These are phyloP conservation scores for Graphilbum ipis-grandicollis DNA, from an alignment of 2,329 filamentous ascomycete genomes.

Conservation along the genomic window DNA sequence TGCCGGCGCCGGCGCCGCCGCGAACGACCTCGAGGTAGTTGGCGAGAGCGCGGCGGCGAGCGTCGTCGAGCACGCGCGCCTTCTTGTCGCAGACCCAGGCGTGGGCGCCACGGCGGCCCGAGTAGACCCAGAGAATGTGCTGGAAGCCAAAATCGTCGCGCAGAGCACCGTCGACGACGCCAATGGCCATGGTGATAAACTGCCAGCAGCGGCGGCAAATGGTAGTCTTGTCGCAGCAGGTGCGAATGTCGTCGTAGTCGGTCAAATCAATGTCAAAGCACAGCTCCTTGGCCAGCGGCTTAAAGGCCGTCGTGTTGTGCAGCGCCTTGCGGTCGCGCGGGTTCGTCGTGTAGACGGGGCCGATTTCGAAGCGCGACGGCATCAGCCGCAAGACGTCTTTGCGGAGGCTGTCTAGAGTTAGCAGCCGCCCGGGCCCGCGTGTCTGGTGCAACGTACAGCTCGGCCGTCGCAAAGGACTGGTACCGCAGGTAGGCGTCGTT, in stretches of 20 bases:
- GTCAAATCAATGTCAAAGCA: slow-evolving; percentile 99
- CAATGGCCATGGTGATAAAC: slow-evolving; percentile 96
- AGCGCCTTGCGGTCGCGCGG: slow-evolving; percentile 84
- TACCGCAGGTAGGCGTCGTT: slow-evolving; percentile 89
- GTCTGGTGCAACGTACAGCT: slow-evolving; percentile 31
- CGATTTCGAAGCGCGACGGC: slow-evolving; percentile 92
- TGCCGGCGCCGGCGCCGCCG: slow-evolving; percentile 70
- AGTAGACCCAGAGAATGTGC: slow-evolving; percentile 98
- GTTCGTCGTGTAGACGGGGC: slow-evolving; percentile 89
- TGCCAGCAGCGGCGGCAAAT: slow-evolving; percentile 93
- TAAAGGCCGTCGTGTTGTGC: slow-evolving; percentile 64
- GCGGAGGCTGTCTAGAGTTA: slow-evolving; percentile 50
- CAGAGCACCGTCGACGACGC: slow-evolving; percentile 73
- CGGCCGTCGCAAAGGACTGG: slow-evolving; percentile 45
- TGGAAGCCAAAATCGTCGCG: slow-evolving; percentile 92
- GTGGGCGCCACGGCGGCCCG: slow-evolving; percentile 87
- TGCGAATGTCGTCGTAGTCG: slow-evolving; percentile 93
- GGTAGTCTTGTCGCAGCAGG: slow-evolving; percentile 82
- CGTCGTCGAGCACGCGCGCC: slow-evolving; percentile 70
- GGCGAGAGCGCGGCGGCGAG: slow-evolving; percentile 68
- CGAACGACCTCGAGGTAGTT: slow-evolving; percentile 83
- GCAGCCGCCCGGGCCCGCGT: too few relatives aligned
- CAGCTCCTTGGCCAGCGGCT: slow-evolving; percentile 77
- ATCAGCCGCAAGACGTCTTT: slow-evolving; percentile 82
- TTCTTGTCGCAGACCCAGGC: slow-evolving; percentile 94